phyloP scores from a whole-genome alignment of 345 rosid species.

The Fremontodendron californicum region DNA sequence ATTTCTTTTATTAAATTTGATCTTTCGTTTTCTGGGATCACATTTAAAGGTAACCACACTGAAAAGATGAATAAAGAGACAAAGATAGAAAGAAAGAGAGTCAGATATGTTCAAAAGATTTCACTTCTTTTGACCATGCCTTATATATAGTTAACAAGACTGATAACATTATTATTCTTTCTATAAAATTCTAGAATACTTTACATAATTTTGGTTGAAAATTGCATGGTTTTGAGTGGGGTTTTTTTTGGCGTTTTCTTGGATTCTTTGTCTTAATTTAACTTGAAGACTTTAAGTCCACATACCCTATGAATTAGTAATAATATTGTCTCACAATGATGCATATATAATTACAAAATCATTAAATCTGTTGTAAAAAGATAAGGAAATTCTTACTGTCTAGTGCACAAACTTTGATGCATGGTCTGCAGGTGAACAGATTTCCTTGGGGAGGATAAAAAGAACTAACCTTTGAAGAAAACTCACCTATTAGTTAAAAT shows the following conservation, averaged over 20 bases:
- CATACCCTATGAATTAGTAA: neutral
- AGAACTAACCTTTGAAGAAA: neutral
- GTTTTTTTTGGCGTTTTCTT: conserved; percentile 44
- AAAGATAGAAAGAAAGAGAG: neutral
- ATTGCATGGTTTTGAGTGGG: conserved; percentile 44
- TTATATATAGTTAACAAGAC: neutral
- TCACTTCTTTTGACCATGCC: neutral
- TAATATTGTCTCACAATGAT: neutral
- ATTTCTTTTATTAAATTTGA: neutral
- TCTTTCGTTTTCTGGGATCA: neutral
- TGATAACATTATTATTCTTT: neutral
- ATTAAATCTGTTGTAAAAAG: neutral
- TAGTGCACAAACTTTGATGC: neutral
- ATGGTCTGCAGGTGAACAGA: neutral
- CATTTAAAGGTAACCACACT: neutral
- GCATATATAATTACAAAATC: neutral
- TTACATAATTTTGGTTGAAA: conserved; percentile 19
- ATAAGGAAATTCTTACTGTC: neutral
- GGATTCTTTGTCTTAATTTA: conserved; percentile 17
- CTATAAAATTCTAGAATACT: neutral
- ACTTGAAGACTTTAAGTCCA: neutral
- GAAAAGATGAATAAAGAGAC: no score
- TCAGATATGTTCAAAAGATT: neutral
- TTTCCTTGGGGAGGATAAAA: neutral
- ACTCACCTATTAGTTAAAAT: neutral